Base-by-base conservation (phyloP, 2,329 filamentous ascomycete genomes). In the Microascus cirrosus region DNA sequence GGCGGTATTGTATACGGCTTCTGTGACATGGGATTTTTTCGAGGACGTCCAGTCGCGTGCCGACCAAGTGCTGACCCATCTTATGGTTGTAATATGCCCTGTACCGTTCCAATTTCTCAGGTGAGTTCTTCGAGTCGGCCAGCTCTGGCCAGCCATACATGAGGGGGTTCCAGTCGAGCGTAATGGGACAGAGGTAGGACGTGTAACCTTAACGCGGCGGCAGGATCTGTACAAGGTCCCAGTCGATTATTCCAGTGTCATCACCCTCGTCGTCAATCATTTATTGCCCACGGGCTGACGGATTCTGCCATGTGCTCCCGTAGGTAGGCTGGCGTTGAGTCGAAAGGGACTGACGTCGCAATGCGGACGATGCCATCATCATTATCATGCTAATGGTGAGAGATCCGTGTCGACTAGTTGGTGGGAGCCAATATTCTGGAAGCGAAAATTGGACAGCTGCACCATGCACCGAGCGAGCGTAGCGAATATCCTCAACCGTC, bases 161-260 rank as follows among this genome's bases (percentile, higher is more conserved):
- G 12, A 59, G 36, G 11, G 59, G 59, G 42, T 63, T 61, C 61
- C 61, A 64, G 34, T 63, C 62, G 20, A 61, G 60, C 25, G 60
- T 63, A 18, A 64, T 57, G 60, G 60, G 63, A 0, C 50, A 34
- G 3, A 61, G 61, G 25, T 63, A 64, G 28, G 54, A 45, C 7
- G 39, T 39, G 39, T 58, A 60, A 22, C 60, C 61, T 3, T 57
- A 2, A 24, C 35, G 55, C 20, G 56, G 56, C 8, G 61, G 61
- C 32, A 59, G 20, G 25, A 55, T 60, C 22, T 59, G 58, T 13
- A 51, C 48, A 18, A 56, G 53, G 52, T 62, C 61, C 60, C 55
- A 60, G 59, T 62, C 61, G 28, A 61, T 59, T 10, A 62, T 42
- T 18, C 60, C 60, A 4, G 56, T 60, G 12, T 60, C 20, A n/a